Evolutionary conservation across 441 rosid species (phyloP).

Genomic region (Eruca vesicaria): DNA sequence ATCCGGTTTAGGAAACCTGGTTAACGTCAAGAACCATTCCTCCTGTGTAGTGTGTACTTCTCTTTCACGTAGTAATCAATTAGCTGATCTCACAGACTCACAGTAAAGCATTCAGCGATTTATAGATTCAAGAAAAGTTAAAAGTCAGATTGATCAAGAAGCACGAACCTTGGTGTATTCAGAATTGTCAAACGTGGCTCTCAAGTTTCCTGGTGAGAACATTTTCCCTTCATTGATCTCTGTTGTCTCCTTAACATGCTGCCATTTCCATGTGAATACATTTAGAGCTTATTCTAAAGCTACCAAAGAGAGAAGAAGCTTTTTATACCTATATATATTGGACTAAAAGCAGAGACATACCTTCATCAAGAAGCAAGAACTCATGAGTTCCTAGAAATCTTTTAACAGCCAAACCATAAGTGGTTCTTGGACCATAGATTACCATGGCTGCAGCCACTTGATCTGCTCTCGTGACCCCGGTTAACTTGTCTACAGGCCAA

Average conservation of each 20-base stretch:
- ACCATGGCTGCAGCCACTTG: slow-evolving; percentile 98
- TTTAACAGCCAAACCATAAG: slow-evolving; percentile 90
- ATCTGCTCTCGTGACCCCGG: slow-evolving; percentile 81
- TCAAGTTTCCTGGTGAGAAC: too few relatives aligned
- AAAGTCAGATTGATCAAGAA: slow-evolving; percentile 17
- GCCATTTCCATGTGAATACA: slow-evolving; percentile 80
- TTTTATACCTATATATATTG: background rate
- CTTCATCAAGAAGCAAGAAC: slow-evolving; percentile 98
- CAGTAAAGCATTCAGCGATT: background rate
- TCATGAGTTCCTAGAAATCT: slow-evolving; percentile 84
- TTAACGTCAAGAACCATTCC: slow-evolving; percentile 99
- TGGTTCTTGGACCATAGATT: slow-evolving; percentile 88
- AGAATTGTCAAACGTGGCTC: too few relatives aligned
- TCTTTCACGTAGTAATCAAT: slow-evolving; percentile 82
- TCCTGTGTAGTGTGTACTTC: slow-evolving; percentile 95
- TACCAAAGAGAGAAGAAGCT: background rate
- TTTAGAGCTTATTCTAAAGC: slow-evolving; percentile 9
- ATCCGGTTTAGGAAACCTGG: too few relatives aligned
- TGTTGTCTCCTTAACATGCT: slow-evolving; percentile 88
- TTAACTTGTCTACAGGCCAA: slow-evolving; percentile 96
- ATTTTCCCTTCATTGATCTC: slow-evolving; percentile 79
- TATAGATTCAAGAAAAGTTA: background rate
- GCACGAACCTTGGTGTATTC: too few relatives aligned
- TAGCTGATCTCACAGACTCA: slow-evolving; percentile 26
- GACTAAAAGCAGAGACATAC: slow-evolving; percentile 31